Base-by-base conservation (phyloP, 495 filamentous ascomycete genomes). In the Letharia columbiana region DNA sequence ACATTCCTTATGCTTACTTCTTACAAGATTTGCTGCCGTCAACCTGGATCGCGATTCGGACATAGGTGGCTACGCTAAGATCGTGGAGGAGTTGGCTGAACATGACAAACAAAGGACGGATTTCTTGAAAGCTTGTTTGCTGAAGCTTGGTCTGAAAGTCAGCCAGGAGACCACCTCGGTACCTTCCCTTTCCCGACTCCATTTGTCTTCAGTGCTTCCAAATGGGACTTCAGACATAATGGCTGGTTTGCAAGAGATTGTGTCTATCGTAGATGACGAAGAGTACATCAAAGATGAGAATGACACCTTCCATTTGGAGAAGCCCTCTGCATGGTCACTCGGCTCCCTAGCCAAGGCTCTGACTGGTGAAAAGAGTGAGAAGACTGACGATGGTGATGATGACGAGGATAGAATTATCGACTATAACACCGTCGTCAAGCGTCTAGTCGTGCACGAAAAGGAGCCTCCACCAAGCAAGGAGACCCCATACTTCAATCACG, bases 401-500 rank as follows among this genome's bases (percentile, higher is more conserved):
- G 66, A 61, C 44, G 67, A 74, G 56, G 82, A 89, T 64, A 87
- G 84, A 49, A 87, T 90, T 40, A 72, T 90, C 67, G 89, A 96
- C 68, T 92, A 93, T 78, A 84, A 84, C 71, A 77, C 83, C 23
- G 78, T 96, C 54, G 77, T 85, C 52, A 96, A 98, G 72, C 83
- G 79, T 37, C 76, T 92, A 28, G 80, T 92, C 35, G 77, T 88
- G 1, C 86, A 97, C 66, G 84, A 89, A 58, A 78, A 79, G 10
- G 81, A 82, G n/a, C 80, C 85, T 63, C 93, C 92, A 11, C 79
- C 85, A 40, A 81, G 80, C 18, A 89, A 89, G 72, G 83, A 89
- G 52, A 96, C 92, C 0, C 93, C 94, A 0, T 89, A 87, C 71
- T 97, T 98, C 78, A 90, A 94, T 69, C 91, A 98, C 71, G 74